Evolutionary conservation across 169 alveolate species (phyloP).

Genomic region (Eimeria necatrix): DNA sequence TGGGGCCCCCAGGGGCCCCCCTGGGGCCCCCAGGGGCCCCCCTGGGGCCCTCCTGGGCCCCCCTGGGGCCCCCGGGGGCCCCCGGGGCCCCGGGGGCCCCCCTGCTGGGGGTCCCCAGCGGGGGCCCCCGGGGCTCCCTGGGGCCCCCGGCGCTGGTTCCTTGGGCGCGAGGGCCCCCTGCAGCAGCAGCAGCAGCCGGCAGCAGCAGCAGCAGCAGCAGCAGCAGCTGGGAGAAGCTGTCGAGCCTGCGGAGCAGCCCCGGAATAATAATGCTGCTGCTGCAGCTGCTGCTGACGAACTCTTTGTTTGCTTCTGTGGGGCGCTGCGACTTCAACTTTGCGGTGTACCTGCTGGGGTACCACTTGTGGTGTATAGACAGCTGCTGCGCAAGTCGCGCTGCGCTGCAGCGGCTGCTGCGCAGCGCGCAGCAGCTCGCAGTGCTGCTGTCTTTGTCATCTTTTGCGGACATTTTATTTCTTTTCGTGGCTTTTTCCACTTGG

Average conservation of each 20-base stretch:
- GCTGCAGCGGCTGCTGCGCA: constrained; percentile 31
- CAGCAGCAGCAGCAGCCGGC: too few relatives aligned
- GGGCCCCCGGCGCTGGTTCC: background rate
- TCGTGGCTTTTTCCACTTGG: constrained; percentile 75
- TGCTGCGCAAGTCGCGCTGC: constrained; percentile 52
- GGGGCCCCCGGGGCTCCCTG: background rate
- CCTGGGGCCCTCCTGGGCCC: background rate
- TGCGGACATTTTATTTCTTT: constrained; percentile 43
- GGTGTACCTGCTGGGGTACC: constrained; percentile 70
- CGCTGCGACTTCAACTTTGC: constrained; percentile 72
- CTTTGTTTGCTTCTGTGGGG: constrained; percentile 69
- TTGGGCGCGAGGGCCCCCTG: background rate
- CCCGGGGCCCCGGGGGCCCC: background rate
- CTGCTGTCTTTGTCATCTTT: constrained; percentile 51
- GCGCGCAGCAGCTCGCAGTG: constrained; percentile 61
- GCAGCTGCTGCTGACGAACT: constrained; percentile 10
- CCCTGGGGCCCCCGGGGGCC: background rate
- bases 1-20: constrained; percentile 22
- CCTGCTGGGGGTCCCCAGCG: background rate
- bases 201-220: background rate
- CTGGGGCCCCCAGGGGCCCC: background rate
- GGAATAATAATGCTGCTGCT: constrained; percentile 28
- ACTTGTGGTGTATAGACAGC: constrained; percentile 77
- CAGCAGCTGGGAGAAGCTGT: background rate
- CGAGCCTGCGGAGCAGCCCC: constrained; percentile 12